phyloP scores from a whole-genome alignment of 345 rosid genomes.

The Diplotaxis tenuifolia region DNA sequence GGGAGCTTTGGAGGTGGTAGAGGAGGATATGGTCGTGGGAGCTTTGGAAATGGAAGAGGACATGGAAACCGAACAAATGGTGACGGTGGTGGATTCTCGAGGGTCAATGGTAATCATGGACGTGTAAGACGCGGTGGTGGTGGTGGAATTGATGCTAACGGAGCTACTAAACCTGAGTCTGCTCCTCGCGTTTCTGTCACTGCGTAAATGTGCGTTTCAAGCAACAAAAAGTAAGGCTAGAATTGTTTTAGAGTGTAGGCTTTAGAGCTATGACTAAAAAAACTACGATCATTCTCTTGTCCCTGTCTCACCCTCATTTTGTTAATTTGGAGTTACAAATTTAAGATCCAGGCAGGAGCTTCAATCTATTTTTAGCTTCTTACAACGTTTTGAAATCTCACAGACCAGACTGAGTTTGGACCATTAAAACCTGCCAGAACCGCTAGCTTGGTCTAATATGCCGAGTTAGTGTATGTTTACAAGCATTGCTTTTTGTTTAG shows the following conservation, averaged over 20 bases:
- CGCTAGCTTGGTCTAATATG: too few species aligned
- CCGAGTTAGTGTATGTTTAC: too few species aligned
- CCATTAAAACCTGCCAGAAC: too few species aligned
- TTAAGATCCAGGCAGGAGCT: slow-evolving; percentile 16
- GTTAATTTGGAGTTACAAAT: slow-evolving; percentile 19
- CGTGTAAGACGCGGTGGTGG: slow-evolving; percentile 34
- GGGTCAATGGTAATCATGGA: too few species aligned
- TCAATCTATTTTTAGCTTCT: too few species aligned
- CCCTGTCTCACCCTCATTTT: slow-evolving; percentile 11
- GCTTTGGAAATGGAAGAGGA: too few species aligned
- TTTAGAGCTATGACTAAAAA: background rate
- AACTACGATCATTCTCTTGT: slow-evolving; percentile 3
- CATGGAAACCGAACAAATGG: slow-evolving; percentile 62
- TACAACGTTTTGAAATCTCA: too few species aligned
- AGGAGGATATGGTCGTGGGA: slow-evolving; percentile 56
- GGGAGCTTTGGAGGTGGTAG: slow-evolving; percentile 64
- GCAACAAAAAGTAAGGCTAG: background rate
- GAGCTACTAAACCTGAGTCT: slow-evolving; percentile 27
- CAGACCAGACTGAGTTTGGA: too few species aligned
- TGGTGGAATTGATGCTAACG: slow-evolving; percentile 31
- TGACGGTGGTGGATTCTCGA: slow-evolving; percentile 34
- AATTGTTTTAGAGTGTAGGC: slow-evolving; percentile 32
- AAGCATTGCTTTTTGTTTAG: too few species aligned
- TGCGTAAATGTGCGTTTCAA: slow-evolving; percentile 32
- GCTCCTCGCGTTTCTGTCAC: slow-evolving; percentile 30